Evolutionary conservation across 208 protist genomes (phyloP).

Genomic region (Acanthamoeba castellanii): DNA sequence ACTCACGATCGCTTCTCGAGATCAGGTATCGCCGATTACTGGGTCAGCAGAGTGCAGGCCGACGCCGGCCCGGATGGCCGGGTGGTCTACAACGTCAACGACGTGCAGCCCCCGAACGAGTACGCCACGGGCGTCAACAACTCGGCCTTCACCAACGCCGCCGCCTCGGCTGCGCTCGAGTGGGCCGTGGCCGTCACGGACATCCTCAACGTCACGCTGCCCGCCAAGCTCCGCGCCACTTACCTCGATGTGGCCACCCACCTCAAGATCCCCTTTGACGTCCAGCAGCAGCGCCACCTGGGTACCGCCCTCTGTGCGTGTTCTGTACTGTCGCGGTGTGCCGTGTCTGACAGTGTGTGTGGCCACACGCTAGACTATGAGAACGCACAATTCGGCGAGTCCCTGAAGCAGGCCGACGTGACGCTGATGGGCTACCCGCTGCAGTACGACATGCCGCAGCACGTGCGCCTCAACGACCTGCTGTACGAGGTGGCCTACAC

Average conservation of each 20-base stretch:
- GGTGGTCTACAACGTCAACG: slow-evolving; percentile 63
- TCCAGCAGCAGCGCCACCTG: slow-evolving; percentile 35
- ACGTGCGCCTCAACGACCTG: slow-evolving; percentile 64
- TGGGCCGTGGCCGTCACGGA: slow-evolving; percentile 7
- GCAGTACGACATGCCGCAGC: slow-evolving; percentile 60
- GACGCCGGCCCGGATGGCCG: not conserved
- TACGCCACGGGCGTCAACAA: slow-evolving; percentile 70
- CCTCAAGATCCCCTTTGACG: slow-evolving; percentile 71
- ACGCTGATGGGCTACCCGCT: slow-evolving; percentile 72
- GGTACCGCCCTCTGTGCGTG: not conserved
- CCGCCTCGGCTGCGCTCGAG: slow-evolving; percentile 33
- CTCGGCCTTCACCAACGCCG: slow-evolving; percentile 59
- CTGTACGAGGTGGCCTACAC: slow-evolving; percentile 67
- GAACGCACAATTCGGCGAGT: slow-evolving; percentile 20
- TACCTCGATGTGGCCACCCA: slow-evolving; percentile 40
- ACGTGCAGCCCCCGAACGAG: slow-evolving; percentile 70
- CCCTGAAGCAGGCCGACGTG: slow-evolving; percentile 71
- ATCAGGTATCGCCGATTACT: slow-evolving; percentile 30
- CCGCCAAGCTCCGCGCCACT: slow-evolving; percentile 8
- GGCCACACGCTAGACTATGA: not conserved
- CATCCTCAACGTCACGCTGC: slow-evolving; percentile 33
- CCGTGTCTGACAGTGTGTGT: not conserved
- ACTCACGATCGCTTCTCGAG: not conserved
- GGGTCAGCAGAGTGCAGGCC: slow-evolving; percentile 4
- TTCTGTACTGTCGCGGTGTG: not conserved